Evolutionary conservation across 805 yeast species (phyloP), one percentile per base, ranked within the genome.

Genomic region (Spathaspora sp.): DNA sequence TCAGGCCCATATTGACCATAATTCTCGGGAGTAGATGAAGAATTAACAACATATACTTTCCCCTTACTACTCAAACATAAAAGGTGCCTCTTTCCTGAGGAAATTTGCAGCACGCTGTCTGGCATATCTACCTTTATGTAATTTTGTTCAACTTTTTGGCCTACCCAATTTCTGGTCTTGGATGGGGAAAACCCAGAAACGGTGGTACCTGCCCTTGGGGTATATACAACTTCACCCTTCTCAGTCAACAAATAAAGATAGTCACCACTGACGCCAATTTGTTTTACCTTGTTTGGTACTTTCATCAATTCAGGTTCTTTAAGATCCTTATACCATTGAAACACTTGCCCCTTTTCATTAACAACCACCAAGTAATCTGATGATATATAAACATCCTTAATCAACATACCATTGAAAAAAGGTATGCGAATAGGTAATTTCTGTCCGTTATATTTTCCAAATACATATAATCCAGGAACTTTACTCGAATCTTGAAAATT

Each of bases 1-100:
- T 72, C 67, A 1, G 96, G 94, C 17, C 97, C 98, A 67, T 80
- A 89, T 69, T 94, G 97, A 3, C 98, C 98, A 57, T 62, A 64
- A 46, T 77, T 76, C 5, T 73, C 67, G n/a, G 70, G 64, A 12
- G 61, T 57, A 2, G 67, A 54, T 0, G 87, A 87, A 0, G 96
- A 83, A 14, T 88, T 78, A 10, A 82, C 73, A 1, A 88, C 73
- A 56, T 77, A 86, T 0, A 88, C 83, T 32, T 81, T 74, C 0
- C 92, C 91, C 10, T 74, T 61, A 40, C 75, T 69, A 0, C 89
- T 76, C 39, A 87, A 63, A 3, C 87, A 62, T n/a, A 88, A 76
- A 9, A 92, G 60, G 67, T 94, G 97, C 48, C 77, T 74, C 7
- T 69, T 68, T 10, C 99, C 99, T 2, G 80, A 66, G 39, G 76